Evolutionary conservation across 2,329 filamentous ascomycete genomes (phyloP), one percentile per base, ranked within the genome.

Genomic region (Cytospora paraplurivora): DNA sequence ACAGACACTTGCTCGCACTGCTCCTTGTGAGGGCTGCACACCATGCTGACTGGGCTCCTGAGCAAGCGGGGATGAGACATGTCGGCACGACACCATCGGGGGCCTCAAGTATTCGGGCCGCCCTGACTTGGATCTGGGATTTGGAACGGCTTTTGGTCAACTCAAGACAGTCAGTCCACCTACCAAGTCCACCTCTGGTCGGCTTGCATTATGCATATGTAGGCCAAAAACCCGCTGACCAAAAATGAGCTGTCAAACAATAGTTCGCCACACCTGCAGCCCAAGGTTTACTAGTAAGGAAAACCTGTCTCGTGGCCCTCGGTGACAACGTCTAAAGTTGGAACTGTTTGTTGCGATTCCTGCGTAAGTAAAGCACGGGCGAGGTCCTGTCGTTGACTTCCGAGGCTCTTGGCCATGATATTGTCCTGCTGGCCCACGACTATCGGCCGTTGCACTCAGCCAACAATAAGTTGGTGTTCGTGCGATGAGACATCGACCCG

Each of bases 91-190:
- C 59, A 49, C 21, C 15, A 33, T 37, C 49, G 50, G 17, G 33
- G 21, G 13, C 51, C 51, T 55, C 51, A 32, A 55, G 50, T 21
- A 61, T 38, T 55, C 59, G 59, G 59, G 59, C 59, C 59, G 59
- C 54, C 38, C 34, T 51, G 41, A 37, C 27, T 37, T 55, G 32
- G 47, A 55, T 38, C 59, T 55, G 41, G n/a, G 33, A 32, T 32
- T 61, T 37, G 59, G 33, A 34, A 21, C 59, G 32, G 51, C 51
- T 53, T 61, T 17, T 21, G 13, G 38, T 61, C 38, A 12, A 13
- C 27, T 4, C 27, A 27, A 27, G 27, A 27, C 27, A 37, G 59
- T 27, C 59, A 61, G 38, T 37, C 53, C 51, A 55, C 33, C 59
- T 35, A 53, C 55, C 47, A 37, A 47, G 37, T 53, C 52, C 58